These are phyloP conservation scores for Melaleuca alternifolia DNA, from an alignment of 345 rosid species.

Conservation along the genomic window DNA sequence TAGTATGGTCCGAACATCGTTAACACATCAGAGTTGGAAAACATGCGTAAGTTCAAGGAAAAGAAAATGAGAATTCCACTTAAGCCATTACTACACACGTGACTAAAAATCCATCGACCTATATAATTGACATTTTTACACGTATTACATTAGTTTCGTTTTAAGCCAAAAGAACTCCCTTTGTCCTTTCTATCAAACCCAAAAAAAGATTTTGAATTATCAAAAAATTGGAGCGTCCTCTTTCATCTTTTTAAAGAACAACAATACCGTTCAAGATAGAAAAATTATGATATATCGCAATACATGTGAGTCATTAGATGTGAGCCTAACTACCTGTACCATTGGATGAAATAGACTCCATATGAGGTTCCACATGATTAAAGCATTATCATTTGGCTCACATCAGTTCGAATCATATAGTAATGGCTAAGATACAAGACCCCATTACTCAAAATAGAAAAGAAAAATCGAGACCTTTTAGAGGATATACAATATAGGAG, in stretches of 20 bases:
- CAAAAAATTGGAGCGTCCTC: no score
- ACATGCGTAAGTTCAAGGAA: neutral
- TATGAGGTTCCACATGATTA: neutral
- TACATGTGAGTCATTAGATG: neutral
- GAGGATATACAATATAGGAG: neutral
- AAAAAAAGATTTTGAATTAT: no score
- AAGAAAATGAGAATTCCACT: neutral
- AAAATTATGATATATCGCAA: neutral
- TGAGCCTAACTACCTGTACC: neutral
- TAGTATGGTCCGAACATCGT: neutral
- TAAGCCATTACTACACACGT: neutral
- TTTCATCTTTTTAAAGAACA: neutral
- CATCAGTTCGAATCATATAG: neutral
- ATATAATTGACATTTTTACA: neutral
- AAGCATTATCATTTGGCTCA: neutral
- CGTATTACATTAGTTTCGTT: neutral
- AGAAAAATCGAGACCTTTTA: neutral
- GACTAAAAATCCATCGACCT: neutral
- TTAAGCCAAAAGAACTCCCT: no score
- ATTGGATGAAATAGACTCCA: neutral
- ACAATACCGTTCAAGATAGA: neutral
- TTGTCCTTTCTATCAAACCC: no score
- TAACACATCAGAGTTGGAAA: neutral
- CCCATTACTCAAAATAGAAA: neutral
- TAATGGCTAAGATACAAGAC: neutral